A percentile compares a stretch with the other conserved stretches of the same genome.
phyloP scores from a whole-genome alignment of 768 basidiomycete genomes.

The Termitomyces sp. region DNA sequence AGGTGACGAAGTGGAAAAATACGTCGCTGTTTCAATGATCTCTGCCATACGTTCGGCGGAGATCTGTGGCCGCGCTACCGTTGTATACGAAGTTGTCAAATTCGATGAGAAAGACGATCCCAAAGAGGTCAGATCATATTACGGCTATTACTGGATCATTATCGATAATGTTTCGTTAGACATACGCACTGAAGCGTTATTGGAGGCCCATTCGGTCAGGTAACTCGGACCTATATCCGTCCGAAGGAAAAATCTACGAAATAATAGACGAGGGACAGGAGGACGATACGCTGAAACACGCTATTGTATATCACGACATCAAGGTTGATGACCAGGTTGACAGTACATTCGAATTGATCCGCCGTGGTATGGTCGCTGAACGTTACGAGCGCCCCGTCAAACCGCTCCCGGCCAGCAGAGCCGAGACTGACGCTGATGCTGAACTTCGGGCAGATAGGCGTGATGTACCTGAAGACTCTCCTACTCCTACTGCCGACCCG shows the following conservation, averaged over 20 bases:
- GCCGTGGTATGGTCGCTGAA: not conserved
- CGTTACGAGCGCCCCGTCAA: not conserved
- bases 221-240: not conserved
- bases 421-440: not conserved
- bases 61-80: conserved; percentile 3
- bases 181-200: conserved; percentile 4
- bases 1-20: not conserved
- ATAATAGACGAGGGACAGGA: not conserved
- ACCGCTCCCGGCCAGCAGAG: not conserved
- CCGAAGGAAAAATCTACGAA: not conserved
- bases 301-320: not conserved
- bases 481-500: not conserved
- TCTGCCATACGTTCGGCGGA: not conserved
- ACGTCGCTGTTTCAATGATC: not conserved
- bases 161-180: not conserved
- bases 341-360: not conserved
- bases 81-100: conserved; percentile 3
- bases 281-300: not conserved
- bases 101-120: not conserved
- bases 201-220: not conserved
- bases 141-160: no score
- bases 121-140: not conserved
- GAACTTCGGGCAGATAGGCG: not conserved
- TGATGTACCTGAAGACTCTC: not conserved
- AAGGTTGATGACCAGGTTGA: not conserved